These are phyloP conservation scores for Podaxis sp. DNA, from an alignment of 768 basidiomycete genomes.

Conservation along the genomic window DNA sequence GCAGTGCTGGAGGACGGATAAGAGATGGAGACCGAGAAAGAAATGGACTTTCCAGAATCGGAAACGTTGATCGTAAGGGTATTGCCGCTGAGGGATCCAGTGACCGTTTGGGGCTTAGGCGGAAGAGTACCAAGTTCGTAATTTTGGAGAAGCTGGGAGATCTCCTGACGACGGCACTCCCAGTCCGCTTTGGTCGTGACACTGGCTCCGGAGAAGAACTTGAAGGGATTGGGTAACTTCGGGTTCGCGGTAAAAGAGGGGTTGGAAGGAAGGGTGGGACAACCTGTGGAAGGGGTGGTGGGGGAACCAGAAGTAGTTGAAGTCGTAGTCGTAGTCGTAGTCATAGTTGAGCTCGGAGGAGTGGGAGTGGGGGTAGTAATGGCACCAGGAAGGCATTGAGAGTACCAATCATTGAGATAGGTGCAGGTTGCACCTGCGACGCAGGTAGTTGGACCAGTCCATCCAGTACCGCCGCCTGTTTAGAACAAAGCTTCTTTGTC, in stretches of 20 bases:
- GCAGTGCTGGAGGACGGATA: slow-evolving; percentile 41
- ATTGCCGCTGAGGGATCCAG: slow-evolving; percentile 37
- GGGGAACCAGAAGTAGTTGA: neutral
- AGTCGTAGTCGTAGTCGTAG: neutral
- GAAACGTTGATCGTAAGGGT: slow-evolving; percentile 45
- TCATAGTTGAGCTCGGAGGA: neutral
- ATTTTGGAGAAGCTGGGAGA: slow-evolving; percentile 44
- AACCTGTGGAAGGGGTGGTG: slow-evolving; percentile 12
- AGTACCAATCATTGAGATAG: slow-evolving; percentile 4
- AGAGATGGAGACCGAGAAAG: slow-evolving; percentile 46
- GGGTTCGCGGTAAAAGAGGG: slow-evolving; percentile 30
- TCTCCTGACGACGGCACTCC: slow-evolving; percentile 50
- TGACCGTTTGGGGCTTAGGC: slow-evolving; percentile 38
- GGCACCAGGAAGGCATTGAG: neutral
- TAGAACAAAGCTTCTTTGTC: neutral
- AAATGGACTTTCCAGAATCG: slow-evolving; percentile 46
- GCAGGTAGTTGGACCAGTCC: slow-evolving; percentile 2
- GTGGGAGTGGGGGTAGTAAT: neutral
- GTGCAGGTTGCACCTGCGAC: neutral
- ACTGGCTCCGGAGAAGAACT: slow-evolving; percentile 39
- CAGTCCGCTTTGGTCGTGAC: slow-evolving; percentile 45
- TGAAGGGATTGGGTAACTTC: slow-evolving; percentile 40
- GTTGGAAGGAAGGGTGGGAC: slow-evolving; percentile 26
- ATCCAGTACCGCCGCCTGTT: slow-evolving; percentile 5
- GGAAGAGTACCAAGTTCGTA: slow-evolving; percentile 54